A percentile compares a stretch with the other conserved stretches of the same genome.
phyloP scores from a whole-genome alignment of 345 rosid genomes.

The Odontarrhena argentea region DNA sequence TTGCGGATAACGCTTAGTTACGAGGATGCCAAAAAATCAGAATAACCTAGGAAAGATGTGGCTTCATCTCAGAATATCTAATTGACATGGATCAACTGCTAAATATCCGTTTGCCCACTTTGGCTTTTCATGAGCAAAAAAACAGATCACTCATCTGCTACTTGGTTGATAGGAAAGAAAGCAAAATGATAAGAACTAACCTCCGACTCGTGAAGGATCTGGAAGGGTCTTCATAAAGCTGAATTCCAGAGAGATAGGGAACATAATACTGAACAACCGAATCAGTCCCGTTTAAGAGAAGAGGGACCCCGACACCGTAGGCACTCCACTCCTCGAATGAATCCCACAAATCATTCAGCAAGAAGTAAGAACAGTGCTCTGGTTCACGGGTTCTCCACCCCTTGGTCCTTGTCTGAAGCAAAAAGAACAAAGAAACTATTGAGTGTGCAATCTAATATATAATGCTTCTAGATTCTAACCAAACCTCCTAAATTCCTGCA shows the following conservation, averaged over 20 bases:
- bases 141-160: neutral
- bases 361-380: conserved; percentile 58
- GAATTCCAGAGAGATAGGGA: conserved; percentile 90
- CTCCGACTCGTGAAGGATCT: conserved; percentile 26
- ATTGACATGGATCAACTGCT: neutral
- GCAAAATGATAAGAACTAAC: conserved; percentile 30
- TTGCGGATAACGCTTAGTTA: neutral
- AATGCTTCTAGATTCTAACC: neutral
- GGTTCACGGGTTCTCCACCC: conserved; percentile 54
- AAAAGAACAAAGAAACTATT: neutral
- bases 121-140: neutral
- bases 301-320: conserved; percentile 80
- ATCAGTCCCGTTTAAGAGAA: conserved; percentile 61
- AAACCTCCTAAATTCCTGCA: neutral
- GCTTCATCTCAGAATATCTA: neutral
- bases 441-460: conserved; percentile 2
- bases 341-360: conserved; percentile 78
- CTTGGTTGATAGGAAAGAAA: neutral
- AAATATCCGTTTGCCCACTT: neutral
- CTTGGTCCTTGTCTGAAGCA: conserved; percentile 48
- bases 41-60: neutral
- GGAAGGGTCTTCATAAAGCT: conserved; percentile 57
- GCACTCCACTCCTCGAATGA: conserved; percentile 89
- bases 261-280: conserved; percentile 82
- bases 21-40: neutral